Base-by-base conservation (phyloP, 1,284 basidiomycete genomes). In the Cryptococcus deneoformans region DNA sequence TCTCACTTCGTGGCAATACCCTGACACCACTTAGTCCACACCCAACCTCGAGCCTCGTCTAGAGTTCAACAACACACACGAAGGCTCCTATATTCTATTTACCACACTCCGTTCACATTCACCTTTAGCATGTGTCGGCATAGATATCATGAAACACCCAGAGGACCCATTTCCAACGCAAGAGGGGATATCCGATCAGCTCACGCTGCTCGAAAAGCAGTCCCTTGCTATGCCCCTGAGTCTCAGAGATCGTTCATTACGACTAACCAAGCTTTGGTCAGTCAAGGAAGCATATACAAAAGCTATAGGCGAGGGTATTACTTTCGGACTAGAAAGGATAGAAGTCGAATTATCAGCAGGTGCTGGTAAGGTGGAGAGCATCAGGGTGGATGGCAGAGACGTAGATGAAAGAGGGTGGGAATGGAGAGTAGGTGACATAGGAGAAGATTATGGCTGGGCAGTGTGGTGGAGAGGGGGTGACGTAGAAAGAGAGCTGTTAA, bases 281-380 rank as follows among this genome's bases (percentile, higher is more conserved):
- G 39, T 72, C 50, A 77, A 77, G 52, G 75, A 77, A 53, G 68
- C 64, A 0, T 77, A 63, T 49, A 69, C 68, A 2, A 77, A 77
- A 60, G 75, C 75, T 3, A 64, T 68, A 6, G 73, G 72, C 1
- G 69, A 72, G 37, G 75, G 75, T 1, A 66, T 77, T 39, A 59
- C 61, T 2, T 76, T 75, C 49, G 73, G 73, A 0, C 59, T 76
- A 6, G 65, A 72, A n/a, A 52, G 73, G 14, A 74, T 77, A 20
- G 58, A 61, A 10, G 69, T 75, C 0, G 59, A 64, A 3, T 42
- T 72, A 9, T 36, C 40, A 29, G 51, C 29, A 12, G 60, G 39
- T 20, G 50, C 38, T 36, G 50, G 50, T 12, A 42, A 42, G 14
- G 50, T 61, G 5, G 42, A 56, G n/a, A 36, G 48, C 5, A 61